Conservation (phyloP, 1,284 basidiomycete genomes). For the Pseudozyma tsukubaensis region DNA sequence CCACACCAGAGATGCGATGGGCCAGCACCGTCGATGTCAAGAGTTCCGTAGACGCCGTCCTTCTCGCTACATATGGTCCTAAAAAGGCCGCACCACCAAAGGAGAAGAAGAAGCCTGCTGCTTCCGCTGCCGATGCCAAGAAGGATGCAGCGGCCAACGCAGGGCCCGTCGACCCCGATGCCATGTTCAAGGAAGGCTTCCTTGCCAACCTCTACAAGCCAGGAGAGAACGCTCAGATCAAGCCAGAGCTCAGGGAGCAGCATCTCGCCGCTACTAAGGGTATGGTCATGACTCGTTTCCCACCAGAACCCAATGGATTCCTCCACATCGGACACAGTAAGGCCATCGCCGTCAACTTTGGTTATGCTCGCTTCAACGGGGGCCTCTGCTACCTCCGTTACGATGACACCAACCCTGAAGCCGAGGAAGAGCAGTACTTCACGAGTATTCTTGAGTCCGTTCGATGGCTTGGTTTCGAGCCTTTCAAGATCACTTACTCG, state of each 20-base stretch:
- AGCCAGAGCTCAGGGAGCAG: conserved; percentile 80
- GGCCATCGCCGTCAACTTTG: conserved; percentile 98
- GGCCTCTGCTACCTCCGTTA: conserved; percentile 94
- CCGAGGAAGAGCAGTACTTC: conserved; percentile 95
- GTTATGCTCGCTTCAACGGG: conserved; percentile 90
- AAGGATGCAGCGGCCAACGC: conserved; percentile 25
- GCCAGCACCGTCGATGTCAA: conserved; percentile 90
- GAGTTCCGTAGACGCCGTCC: conserved; percentile 82
- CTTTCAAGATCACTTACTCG: conserved; percentile 99
- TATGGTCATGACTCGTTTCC: conserved; percentile 93
- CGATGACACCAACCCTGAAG: conserved; percentile 98
- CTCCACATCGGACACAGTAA: conserved; percentile 96
- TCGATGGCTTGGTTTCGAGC: conserved; percentile 97
- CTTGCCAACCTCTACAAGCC: conserved; percentile 92
- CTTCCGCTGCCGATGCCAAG: conserved; percentile 37
- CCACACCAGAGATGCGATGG: conserved; percentile 75
- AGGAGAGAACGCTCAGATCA: conserved; percentile 91
- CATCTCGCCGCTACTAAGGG: conserved; percentile 87
- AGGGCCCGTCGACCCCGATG: conserved; percentile 70
- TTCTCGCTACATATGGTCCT: conserved; percentile 81
- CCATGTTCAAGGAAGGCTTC: conserved; percentile 95
- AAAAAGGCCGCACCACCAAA: conserved; percentile 70
- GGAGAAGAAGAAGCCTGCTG: conserved; percentile 70
- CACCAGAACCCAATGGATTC: conserved; percentile 97
- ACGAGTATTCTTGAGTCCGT: conserved; percentile 95